These are phyloP conservation scores for Xylaria sp. DNA, from an alignment of 2,329 filamentous ascomycete genomes.

Conservation along the genomic window DNA sequence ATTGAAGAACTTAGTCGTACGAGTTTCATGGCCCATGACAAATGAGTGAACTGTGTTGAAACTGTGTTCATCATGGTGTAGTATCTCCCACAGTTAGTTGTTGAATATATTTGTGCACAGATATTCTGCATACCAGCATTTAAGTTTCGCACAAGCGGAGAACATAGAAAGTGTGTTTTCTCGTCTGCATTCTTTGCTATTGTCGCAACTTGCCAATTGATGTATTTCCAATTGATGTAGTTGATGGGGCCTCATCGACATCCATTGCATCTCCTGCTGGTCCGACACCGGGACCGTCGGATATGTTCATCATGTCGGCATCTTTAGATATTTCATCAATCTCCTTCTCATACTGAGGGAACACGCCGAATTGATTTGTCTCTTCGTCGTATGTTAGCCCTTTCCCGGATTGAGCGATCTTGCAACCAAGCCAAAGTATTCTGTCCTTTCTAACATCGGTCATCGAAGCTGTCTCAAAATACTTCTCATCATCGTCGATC, in stretches of 20 bases:
- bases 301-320: slow-evolving; percentile 38
- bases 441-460: slow-evolving; percentile 67
- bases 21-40: background rate
- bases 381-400: slow-evolving; percentile 60
- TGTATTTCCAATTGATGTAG: slow-evolving; percentile 16
- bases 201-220: background rate
- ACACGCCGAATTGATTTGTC: slow-evolving; percentile 55
- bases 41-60: background rate
- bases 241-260: slow-evolving; percentile 20
- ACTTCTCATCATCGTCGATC: slow-evolving; percentile 75
- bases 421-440: slow-evolving; percentile 67
- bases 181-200: background rate
- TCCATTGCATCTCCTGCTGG: slow-evolving; percentile 27
- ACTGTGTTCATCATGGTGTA: background rate
- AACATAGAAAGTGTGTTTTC: background rate
- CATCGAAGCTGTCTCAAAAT: slow-evolving; percentile 71
- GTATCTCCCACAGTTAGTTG: background rate
- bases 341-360: slow-evolving; percentile 53
- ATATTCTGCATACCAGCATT: background rate
- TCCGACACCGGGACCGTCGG: background rate
- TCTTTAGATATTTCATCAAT: slow-evolving; percentile 43
- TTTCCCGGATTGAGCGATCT: slow-evolving; percentile 56
- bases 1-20: background rate
- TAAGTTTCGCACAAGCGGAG: background rate
- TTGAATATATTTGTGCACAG: slow-evolving; percentile 1